Conservation (phyloP, 306 rosid species). For the Begonia fuchsioides region DNA sequence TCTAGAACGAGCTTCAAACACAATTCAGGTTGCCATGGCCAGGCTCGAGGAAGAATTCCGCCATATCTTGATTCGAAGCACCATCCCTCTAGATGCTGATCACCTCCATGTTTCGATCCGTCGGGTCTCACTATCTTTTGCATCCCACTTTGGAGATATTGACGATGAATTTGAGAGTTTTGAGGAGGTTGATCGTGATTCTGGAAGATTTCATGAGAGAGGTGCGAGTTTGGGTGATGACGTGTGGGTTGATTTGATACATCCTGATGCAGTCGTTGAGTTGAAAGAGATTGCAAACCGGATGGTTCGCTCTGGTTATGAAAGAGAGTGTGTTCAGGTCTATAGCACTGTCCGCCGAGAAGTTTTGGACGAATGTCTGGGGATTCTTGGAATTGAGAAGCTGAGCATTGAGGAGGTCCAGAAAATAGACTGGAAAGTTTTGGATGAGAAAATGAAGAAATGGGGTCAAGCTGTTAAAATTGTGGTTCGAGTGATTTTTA, state of each 20-base stretch:
- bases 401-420: slow-evolving; percentile 93
- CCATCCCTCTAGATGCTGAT: slow-evolving; percentile 64
- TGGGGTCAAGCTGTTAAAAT: slow-evolving; percentile 85
- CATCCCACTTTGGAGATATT: slow-evolving; percentile 43
- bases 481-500: slow-evolving; percentile 40
- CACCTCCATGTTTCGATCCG: slow-evolving; percentile 57
- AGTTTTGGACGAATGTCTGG: slow-evolving; percentile 74
- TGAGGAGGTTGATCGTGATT: slow-evolving; percentile 35
- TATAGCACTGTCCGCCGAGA: slow-evolving; percentile 73
- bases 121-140: slow-evolving; percentile 47
- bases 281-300: slow-evolving; percentile 67
- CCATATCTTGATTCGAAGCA: slow-evolving; percentile 53
- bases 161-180: slow-evolving; percentile 54
- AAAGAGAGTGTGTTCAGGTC: slow-evolving; percentile 80
- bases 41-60: slow-evolving; percentile 86
- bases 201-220: slow-evolving; percentile 43
- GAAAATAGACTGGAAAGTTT: slow-evolving; percentile 51
- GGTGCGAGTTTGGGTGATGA: slow-evolving; percentile 68
- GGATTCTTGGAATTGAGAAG: slow-evolving; percentile 64
- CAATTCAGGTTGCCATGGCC: slow-evolving; percentile 80
- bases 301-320: slow-evolving; percentile 78
- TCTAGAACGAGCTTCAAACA: slow-evolving; percentile 66
- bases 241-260: slow-evolving; percentile 52
- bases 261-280: slow-evolving; percentile 58
- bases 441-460: slow-evolving; percentile 97